A percentile compares a stretch with the other conserved stretches of the same genome.
Evolutionary conservation across 1,139 yeast species (phyloP).

Genomic region (Yamadazyma pseudoaaseri): DNA sequence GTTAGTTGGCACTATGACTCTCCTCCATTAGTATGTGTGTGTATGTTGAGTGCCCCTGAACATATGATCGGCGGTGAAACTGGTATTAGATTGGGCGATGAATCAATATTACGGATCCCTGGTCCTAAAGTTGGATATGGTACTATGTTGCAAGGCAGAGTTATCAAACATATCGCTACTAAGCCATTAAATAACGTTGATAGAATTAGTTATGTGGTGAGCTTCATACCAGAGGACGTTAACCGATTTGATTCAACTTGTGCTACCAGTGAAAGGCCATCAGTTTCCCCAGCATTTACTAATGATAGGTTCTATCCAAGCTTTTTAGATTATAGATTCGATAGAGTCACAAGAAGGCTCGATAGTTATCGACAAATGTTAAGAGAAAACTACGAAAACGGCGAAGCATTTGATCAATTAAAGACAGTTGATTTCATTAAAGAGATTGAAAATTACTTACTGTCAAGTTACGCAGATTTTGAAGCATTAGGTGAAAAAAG

Average conservation of each 20-base stretch:
- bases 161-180: conserved; percentile 19
- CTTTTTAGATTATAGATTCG: conserved; percentile 39
- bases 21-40: conserved; percentile 31
- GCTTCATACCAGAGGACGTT: conserved; percentile 43
- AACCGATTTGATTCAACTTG: conserved; percentile 35
- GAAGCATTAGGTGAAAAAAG: conserved; percentile 28
- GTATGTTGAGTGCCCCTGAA: conserved; percentile 31
- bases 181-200: conserved; percentile 32
- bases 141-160: conserved; percentile 46
- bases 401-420: conserved; percentile 32
- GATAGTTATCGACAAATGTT: conserved; percentile 21
- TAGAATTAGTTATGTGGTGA: conserved; percentile 38
- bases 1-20: conserved; percentile 32
- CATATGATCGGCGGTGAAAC: conserved; percentile 37
- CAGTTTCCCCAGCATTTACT: conserved; percentile 29
- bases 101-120: conserved; percentile 13
- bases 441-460: conserved; percentile 34
- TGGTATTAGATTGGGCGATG: conserved; percentile 27
- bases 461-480: conserved; percentile 41
- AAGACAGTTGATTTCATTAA: conserved; percentile 24
- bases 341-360: conserved; percentile 31
- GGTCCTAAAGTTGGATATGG: conserved; percentile 29
- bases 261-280: conserved; percentile 40
- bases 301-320: conserved; percentile 44
- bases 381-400: conserved; percentile 18